Base-by-base conservation (phyloP, 306 rosid genomes). In the Macrotyloma uniflorum region DNA sequence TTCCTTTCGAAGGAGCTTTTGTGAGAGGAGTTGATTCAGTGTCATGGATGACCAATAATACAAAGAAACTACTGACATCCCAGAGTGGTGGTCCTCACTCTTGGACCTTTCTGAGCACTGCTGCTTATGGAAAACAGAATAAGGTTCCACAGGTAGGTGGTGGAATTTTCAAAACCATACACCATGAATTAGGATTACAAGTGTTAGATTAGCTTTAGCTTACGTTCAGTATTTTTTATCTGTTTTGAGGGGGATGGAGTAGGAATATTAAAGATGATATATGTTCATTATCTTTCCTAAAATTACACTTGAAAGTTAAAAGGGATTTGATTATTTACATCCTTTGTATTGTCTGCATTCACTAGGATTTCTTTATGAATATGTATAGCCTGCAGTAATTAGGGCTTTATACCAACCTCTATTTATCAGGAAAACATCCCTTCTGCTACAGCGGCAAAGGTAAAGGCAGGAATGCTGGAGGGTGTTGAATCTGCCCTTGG, bases 41-140 rank as follows among this genome's bases (percentile, higher is more conserved):
- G 49, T 94, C 98, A 38, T 92, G 97, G 98, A 92, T 94, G 97
- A 92, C 87, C 81, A 90, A 94, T 86, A 94, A 92, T 86, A 88
- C 89, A 73, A 88, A 80, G 84, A 94, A 92, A 79, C 83, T 92
- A 40, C 66, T 19, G 68, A 81, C 79, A 66, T 86, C 89, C 76
- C 79, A 72, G 62, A 84, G 66, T 40, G 83, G 84, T 22, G 91
- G 95, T 65, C 92, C 97, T 71, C 89, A 89, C 62, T 90, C 97
- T 82, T 92, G 98, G 98, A 94, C 97, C 86, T 90, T 90, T 80
- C 89, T 94, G 19, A 94, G 97, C 76, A 92, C 92, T 40, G 91
- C 95, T 72, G 90, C 89, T 72, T 94, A 85, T 82, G 97, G 90
- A 72, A 92, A 90, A 85, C 88, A 83, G 80, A 88, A 90, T 87